Evolutionary conservation across 1,139 yeast genomes (phyloP).

Genomic region (Kurtzmaniella quercitrusa): DNA sequence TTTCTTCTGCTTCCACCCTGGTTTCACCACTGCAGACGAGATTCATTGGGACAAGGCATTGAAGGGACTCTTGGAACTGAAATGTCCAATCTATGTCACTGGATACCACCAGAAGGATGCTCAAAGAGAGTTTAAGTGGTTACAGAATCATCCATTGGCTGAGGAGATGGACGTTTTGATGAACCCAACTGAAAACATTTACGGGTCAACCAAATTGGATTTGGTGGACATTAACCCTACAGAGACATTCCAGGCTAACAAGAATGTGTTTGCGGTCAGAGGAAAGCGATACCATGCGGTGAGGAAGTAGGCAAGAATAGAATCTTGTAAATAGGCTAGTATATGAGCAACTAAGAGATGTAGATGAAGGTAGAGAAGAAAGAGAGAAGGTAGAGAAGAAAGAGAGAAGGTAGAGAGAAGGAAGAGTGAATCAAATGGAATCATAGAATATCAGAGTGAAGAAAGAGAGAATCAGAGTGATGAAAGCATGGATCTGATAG

Average conservation of each 20-base stretch:
- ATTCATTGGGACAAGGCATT: conserved; percentile 78
- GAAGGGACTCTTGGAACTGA: conserved; percentile 84
- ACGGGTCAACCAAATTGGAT: conserved; percentile 90
- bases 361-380: not conserved
- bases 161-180: conserved; percentile 80
- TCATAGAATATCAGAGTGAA: too few species aligned
- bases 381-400: too few species aligned
- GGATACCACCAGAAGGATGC: conserved; percentile 82
- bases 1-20: conserved; percentile 94
- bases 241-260: conserved; percentile 88
- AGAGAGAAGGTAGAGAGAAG: too few species aligned
- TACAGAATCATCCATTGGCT: conserved; percentile 52
- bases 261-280: conserved; percentile 83
- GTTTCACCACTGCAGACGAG: conserved; percentile 80
- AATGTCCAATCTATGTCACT: conserved; percentile 87
- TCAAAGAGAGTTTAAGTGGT: conserved; percentile 66
- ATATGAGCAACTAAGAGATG: not conserved
- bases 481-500: too few species aligned
- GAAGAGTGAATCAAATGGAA: too few species aligned
- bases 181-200: conserved; percentile 68
- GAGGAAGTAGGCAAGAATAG: conserved; percentile 17
- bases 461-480: too few species aligned
- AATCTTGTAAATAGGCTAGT: not conserved
- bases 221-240: conserved; percentile 87
- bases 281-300: conserved; percentile 96